Base-by-base conservation (phyloP, 257 asterid species). In the Plantago major region DNA sequence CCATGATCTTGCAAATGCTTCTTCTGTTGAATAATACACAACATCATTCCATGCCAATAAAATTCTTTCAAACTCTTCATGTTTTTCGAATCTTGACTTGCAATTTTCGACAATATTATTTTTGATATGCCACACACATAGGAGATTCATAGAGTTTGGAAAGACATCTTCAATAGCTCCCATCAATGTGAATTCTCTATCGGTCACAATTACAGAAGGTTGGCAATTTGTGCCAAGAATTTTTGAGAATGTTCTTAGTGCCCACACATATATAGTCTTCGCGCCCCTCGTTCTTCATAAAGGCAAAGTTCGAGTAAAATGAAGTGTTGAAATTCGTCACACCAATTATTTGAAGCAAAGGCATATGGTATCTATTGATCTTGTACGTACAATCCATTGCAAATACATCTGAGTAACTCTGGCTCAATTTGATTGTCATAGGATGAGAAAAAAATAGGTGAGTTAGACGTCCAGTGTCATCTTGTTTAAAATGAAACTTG, bases 81-180 rank as follows among this genome's bases (percentile, higher is more conserved):
- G 7, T 37, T 57, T 58, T 5, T 12, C 55, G 46, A 66, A 57
- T 3, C 48, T 13, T 7, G 52, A 17, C 40, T 57, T 46, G 10
- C 66, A 58, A 15, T 67, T 67, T 1, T 33, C 18, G 4, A 59
- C 50, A 10, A 58, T 4, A 40, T 67, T 67, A 22, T 26, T 67
- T 42, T 57, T 11, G 7, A 50, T 67, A n/a, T 67, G 72, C 72
- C 72, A 67, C n/a, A 67, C 54, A 40, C 53, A 67, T 1, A 67
- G 10, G 7, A 67, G 10, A 42, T 67, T 47, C 4, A 17, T 9
- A 28, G 44, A 7, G 16, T 5, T 47, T 2, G 64, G 64, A 17
- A 67, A 67, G 19, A 48, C 59, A 49, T 11, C 16, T 11, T 67
- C 12, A 38, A 49, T 58, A n/a, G 72, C 60, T 17, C 43, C 50